Evolutionary conservation across 2,329 filamentous ascomycete species (phyloP), one percentile per base, ranked within the genome.

Genomic region (Fusarium pininemorale): DNA sequence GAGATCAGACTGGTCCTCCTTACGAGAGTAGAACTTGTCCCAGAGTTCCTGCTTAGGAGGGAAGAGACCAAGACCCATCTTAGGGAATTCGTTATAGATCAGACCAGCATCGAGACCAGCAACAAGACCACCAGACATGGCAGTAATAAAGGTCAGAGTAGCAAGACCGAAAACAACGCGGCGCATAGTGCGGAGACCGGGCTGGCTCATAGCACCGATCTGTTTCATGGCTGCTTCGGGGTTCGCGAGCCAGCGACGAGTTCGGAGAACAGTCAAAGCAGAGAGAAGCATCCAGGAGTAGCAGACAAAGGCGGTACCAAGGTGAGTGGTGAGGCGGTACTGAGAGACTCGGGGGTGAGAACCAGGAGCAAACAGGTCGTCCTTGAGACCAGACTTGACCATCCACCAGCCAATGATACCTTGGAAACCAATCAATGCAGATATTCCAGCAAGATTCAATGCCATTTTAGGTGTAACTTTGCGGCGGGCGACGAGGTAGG

Each of bases 341-440:
- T 99, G 96, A 71, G 92, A 96, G 56, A 99, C 96, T 67, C 96
- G 91, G 1, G 96, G 96, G 82, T 98, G 94, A 64, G 92, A 93
- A 18, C 95, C 96, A 6, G 94, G 93, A 26, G 94, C 94, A 80
- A 99, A 98, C 35, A 99, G 89, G 82, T 99, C 96, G 81, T 98
- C 96, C 82, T 96, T 97, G 72, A 99, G 87, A 4, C 96, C 96
- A 16, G 94, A 97, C 84, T 97, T 97, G 77, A 99, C 96, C 96
- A 99, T 99, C 95, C 96, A 99, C 96, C 96, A 99, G 62, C 96
- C 96, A 73, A 99, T 92, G 79, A 96, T 90, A 50, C 96, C 96
- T 83, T 99, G 96, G 82, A 98, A 96, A 62, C 94, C 96, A 79
- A 99, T 98, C 77, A 98, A 87, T 55, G 89, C 90, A 48, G 94